Conservation (phyloP, 2,329 filamentous ascomycete genomes). For the Trichoderma polysporum region DNA sequence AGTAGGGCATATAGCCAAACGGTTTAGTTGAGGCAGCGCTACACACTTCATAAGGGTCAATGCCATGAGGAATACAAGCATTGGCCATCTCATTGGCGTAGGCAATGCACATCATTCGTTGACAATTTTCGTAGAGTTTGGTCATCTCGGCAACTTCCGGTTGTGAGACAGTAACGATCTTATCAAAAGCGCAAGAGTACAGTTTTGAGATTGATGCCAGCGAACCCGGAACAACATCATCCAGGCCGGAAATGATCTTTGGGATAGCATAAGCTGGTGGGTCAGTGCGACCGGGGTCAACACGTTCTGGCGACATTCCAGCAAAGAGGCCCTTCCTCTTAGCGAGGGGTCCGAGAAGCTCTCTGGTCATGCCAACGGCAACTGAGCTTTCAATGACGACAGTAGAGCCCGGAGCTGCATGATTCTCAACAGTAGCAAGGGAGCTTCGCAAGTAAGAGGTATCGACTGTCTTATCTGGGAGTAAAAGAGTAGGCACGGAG, state of each 20-base stretch:
- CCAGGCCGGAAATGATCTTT: conserved; percentile 54
- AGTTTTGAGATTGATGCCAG: conserved; percentile 44
- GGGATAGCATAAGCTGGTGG: conserved; percentile 46
- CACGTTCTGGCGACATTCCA: conserved; percentile 53
- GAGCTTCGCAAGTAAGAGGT: conserved; percentile 47
- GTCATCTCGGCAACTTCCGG: conserved; percentile 59
- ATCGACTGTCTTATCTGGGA: conserved; percentile 47
- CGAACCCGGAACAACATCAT: conserved; percentile 46
- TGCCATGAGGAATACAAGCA: conserved; percentile 45
- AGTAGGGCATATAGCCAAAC: conserved; percentile 52
- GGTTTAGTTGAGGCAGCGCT: conserved; percentile 50
- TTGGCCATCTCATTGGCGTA: conserved; percentile 59
- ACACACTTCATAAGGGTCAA: conserved; percentile 53
- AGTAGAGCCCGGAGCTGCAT: conserved; percentile 45
- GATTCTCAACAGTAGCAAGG: conserved; percentile 40
- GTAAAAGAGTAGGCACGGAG: conserved; percentile 52
- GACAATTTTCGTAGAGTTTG: conserved; percentile 59
- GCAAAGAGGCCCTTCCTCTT: conserved; percentile 42
- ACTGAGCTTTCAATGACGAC: conserved; percentile 56
- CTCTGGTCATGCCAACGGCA: conserved; percentile 54
- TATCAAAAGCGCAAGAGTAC: conserved; percentile 49
- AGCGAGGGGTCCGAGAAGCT: conserved; percentile 48
- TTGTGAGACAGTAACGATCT: conserved; percentile 47
- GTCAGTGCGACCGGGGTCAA: conserved; percentile 50
- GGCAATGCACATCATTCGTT: conserved; percentile 54